Base-by-base conservation (phyloP, 805 yeast genomes). In the Candida stauntonica region DNA sequence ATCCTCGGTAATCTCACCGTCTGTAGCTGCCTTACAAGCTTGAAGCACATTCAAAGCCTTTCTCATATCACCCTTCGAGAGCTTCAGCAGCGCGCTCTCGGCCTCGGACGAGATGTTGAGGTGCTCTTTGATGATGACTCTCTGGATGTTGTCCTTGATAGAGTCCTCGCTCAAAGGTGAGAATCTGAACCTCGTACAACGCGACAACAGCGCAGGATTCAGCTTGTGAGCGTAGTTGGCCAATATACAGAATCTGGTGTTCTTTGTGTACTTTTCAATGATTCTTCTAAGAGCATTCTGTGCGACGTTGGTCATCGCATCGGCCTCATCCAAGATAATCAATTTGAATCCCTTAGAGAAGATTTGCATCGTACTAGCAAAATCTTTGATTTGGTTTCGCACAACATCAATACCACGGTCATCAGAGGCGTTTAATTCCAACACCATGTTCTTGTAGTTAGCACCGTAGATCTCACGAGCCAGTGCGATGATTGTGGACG, bases 371-470 rank as follows among this genome's bases (percentile, higher is more conserved):
- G 99, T 93, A 21, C 91, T 79, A 9, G 99, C 99, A 66, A 93
- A 93, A 51, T 83, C 88, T 70, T 93, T 93, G 67, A 93, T 88
- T 63, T 88, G 96, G 54, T 93, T 93, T 47, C 99, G 75, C n/a
- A 93, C 98, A 31, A 93, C 97, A 52, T 87, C 95, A 50, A 93
- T 93, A 48, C 99, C 99, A 64, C 99, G 77, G 61, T 93, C 99
- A 61, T 93, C 99, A 4, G 94, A 82, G 4, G 99, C 99, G 63
- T 93, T 93, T 60, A 93, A 71, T 58, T 93, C 99, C 39, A 93
- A 66, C 2, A 93, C 97, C 89, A 89, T 88, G 55, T 87, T 85
- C 51, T 73, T 77, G 58, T 85, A 86, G 45, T 74, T 70, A 47
- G 78, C 75, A 3, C 99, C 99, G 57, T 83, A 89, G 7, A 89